These are phyloP conservation scores for Globisporangium abappressorium DNA, from an alignment of 352 stramenopile genomes.

Conservation along the genomic window DNA sequence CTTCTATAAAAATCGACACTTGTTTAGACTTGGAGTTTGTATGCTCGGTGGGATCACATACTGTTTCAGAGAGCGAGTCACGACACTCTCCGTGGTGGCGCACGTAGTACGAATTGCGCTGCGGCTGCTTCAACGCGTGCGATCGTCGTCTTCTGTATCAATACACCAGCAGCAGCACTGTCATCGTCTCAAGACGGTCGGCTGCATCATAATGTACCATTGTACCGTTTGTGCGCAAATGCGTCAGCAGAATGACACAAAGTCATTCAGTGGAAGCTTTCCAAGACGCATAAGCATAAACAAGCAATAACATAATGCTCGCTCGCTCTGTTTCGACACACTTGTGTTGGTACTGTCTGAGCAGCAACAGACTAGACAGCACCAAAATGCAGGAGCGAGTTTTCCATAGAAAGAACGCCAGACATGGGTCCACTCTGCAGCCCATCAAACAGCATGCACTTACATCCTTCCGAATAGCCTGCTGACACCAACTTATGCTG, in stretches of 20 bases:
- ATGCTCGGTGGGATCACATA: neutral
- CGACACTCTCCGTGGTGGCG: neutral
- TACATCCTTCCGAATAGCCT: neutral
- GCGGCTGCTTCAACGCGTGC: no score
- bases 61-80: neutral
- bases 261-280: neutral
- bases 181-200: no score
- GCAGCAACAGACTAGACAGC: no score
- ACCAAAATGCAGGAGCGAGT: no score
- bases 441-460: neutral
- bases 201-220: no score
- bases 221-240: neutral
- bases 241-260: no score
- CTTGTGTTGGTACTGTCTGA: no score
- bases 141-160: no score
- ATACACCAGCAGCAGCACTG: no score
- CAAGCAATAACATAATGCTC: no score
- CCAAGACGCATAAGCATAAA: no score
- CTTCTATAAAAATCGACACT: constrained; percentile 17
- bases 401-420: neutral
- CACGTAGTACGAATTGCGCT: neutral
- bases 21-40: constrained; percentile 9
- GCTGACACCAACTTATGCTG: neutral
- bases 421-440: neutral
- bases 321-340: neutral